Conservation (phyloP, 306 rosid genomes). For the Malus asiatica region DNA sequence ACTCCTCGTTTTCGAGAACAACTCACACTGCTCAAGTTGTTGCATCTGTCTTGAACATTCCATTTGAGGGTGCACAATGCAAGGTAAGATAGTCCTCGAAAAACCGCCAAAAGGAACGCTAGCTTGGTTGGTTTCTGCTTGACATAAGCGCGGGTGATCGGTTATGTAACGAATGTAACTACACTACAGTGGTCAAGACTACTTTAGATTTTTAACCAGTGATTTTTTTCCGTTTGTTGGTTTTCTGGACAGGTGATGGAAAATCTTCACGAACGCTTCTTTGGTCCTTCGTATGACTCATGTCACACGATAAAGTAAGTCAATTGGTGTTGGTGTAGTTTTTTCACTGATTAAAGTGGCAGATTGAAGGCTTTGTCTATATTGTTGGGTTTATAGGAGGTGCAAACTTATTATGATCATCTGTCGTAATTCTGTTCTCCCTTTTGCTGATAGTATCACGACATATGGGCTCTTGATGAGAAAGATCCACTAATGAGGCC, state of each 20-base stretch:
- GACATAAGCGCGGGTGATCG: not conserved
- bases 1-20: slow-evolving; percentile 93
- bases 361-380: not conserved
- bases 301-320: slow-evolving; percentile 79
- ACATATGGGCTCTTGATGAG: slow-evolving; percentile 70
- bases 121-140: not conserved
- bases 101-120: not conserved
- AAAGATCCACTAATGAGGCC: slow-evolving; percentile 65
- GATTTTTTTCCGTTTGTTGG: not conserved
- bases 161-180: not conserved
- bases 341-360: not conserved
- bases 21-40: slow-evolving; percentile 54
- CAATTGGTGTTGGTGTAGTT: not conserved
- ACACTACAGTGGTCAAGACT: not conserved
- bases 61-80: slow-evolving; percentile 58
- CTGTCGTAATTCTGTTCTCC: slow-evolving; percentile 11
- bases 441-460: slow-evolving; percentile 40
- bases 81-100: slow-evolving; percentile 41
- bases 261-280: slow-evolving; percentile 72
- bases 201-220: not conserved
- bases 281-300: slow-evolving; percentile 81
- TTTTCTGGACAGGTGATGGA: slow-evolving; percentile 39
- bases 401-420: not conserved
- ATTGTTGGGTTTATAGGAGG: not conserved
- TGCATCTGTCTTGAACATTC: slow-evolving; percentile 50